phyloP scores from a whole-genome alignment of 495 filamentous ascomycete species.

The Aspergillus asperescens region DNA sequence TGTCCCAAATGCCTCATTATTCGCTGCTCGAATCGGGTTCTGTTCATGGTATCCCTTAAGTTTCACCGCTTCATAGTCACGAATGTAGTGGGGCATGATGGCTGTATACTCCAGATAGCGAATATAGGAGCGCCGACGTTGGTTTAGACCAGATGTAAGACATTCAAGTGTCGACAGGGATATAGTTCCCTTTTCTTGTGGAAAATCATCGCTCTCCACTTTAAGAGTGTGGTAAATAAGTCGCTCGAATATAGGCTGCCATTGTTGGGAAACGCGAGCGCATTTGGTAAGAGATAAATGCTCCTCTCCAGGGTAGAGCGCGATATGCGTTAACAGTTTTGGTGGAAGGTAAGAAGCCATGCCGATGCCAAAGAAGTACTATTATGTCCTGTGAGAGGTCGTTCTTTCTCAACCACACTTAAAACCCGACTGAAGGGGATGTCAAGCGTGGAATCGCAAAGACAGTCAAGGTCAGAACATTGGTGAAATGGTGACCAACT shows the following conservation, averaged over 20 bases:
- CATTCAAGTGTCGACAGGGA: neutral
- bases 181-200: neutral
- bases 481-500: no score
- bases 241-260: neutral
- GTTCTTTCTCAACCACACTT: no score
- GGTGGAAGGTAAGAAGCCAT: neutral
- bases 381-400: no score
- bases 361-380: no score
- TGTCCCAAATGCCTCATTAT: neutral
- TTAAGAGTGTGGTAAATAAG: neutral
- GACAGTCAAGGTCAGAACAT: no score
- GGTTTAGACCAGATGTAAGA: neutral
- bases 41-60: neutral
- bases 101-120: neutral
- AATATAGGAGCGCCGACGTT: neutral
- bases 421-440: no score
- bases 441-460: no score
- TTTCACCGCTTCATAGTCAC: neutral
- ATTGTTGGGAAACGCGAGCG: neutral
- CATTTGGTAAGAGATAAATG: neutral
- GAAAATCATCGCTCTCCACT: neutral
- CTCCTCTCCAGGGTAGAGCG: neutral
- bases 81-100: neutral
- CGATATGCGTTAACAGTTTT: neutral
- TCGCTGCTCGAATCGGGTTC: neutral